Conservation (phyloP, 495 filamentous ascomycete genomes). For the Talaromyces adpressus region DNA sequence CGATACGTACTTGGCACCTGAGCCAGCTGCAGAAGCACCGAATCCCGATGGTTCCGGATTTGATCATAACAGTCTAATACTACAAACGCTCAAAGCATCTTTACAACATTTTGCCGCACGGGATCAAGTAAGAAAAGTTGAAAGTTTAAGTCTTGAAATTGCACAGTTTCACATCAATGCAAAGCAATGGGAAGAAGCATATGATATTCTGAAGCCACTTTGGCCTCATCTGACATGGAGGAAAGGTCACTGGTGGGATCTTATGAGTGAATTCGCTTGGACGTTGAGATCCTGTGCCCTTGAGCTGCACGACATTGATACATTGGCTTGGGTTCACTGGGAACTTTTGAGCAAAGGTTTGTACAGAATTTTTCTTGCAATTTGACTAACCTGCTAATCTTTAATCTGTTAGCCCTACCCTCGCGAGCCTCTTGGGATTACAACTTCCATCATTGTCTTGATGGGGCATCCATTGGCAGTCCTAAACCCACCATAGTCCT, state of each 20-base stretch:
- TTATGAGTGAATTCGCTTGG: conserved; percentile 69
- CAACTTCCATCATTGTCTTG: conserved; percentile 64
- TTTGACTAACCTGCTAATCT: neutral
- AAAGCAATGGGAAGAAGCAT: conserved; percentile 57
- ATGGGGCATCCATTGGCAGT: conserved; percentile 40
- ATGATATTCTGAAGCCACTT: conserved; percentile 58
- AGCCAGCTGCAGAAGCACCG: conserved; percentile 65
- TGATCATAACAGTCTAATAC: conserved; percentile 58
- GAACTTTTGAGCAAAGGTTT: conserved; percentile 67
- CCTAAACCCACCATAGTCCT: conserved; percentile 60
- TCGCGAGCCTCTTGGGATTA: conserved; percentile 57
- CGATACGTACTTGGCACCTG: conserved; percentile 79
- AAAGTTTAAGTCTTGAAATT: conserved; percentile 61
- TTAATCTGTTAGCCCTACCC: conserved; percentile 47
- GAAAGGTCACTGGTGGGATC: conserved; percentile 70
- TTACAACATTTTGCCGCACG: conserved; percentile 57
- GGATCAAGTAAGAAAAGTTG: conserved; percentile 55
- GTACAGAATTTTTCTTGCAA: conserved; percentile 17
- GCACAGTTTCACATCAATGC: conserved; percentile 59
- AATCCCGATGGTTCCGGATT: conserved; percentile 43
- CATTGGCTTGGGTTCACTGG: conserved; percentile 72
- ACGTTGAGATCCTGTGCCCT: conserved; percentile 65
- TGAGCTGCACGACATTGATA: conserved; percentile 52
- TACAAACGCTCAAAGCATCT: conserved; percentile 52
- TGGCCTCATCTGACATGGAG: conserved; percentile 73